Percentiles rank a stretch among this genome's conserved stretches.
Conservation (phyloP, 1,139 yeast genomes). For the Candida freyschussii region DNA sequence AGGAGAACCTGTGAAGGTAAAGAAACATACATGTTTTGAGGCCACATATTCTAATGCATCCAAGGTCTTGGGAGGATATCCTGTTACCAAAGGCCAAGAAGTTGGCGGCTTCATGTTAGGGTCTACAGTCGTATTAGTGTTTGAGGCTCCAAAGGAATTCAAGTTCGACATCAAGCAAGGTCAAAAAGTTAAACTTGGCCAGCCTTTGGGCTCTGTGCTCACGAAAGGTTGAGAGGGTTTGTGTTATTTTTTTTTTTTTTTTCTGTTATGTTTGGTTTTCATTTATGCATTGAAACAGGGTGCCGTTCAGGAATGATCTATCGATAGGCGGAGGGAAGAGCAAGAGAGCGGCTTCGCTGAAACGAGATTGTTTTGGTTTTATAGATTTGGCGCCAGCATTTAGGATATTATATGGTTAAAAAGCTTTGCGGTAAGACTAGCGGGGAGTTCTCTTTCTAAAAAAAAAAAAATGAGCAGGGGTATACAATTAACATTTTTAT, state of each 20-base stretch:
- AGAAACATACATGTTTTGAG: conserved; percentile 84
- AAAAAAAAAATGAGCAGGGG: no score
- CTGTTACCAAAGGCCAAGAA: conserved; percentile 87
- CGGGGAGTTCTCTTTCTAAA: no score
- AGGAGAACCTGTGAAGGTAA: conserved; percentile 32
- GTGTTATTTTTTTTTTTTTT: conserved; percentile 1
- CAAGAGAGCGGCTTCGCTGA: no score
- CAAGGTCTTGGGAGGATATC: conserved; percentile 77
- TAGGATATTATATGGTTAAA: no score
- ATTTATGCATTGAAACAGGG: conserved; percentile 4
- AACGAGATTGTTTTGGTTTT: no score
- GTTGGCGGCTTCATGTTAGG: conserved; percentile 98
- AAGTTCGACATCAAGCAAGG: conserved; percentile 66
- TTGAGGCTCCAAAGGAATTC: conserved; percentile 87
- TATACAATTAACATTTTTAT: no score
- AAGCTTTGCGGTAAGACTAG: no score
- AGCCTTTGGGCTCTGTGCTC: conserved; percentile 57
- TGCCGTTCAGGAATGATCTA: no score
- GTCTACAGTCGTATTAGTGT: conserved; percentile 89
- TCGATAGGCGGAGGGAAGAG: no score
- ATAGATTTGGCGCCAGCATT: no score
- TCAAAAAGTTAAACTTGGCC: conserved; percentile 81
- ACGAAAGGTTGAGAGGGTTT: conserved; percentile 1
- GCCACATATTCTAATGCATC: conserved; percentile 88
- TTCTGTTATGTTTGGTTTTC: conserved; percentile 2